These are phyloP conservation scores for Rubia yunnanensis DNA, from an alignment of 257 asterid species.

Conservation along the genomic window DNA sequence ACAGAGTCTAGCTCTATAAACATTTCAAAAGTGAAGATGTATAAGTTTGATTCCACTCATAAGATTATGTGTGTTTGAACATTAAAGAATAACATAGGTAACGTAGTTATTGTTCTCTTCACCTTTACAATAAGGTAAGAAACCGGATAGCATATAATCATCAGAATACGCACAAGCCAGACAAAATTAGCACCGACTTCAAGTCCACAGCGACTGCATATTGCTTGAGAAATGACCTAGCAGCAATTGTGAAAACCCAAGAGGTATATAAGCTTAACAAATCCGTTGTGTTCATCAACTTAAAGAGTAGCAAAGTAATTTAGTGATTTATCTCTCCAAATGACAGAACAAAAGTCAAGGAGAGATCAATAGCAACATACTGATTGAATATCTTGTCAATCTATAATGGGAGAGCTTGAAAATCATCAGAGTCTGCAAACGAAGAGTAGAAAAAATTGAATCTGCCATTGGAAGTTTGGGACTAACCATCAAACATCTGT, in stretches of 20 bases:
- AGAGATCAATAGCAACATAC: slow-evolving; percentile 80
- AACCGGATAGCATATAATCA: slow-evolving; percentile 76
- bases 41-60: background rate
- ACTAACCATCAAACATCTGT: too few relatives aligned
- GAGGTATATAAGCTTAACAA: slow-evolving; percentile 1
- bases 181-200: slow-evolving; percentile 88
- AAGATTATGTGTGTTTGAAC: background rate
- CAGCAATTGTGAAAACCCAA: background rate
- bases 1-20: slow-evolving; percentile 70
- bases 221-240: slow-evolving; percentile 98
- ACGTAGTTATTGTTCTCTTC: slow-evolving; percentile 3
- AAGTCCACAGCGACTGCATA: slow-evolving; percentile 96
- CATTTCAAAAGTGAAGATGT: background rate
- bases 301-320: background rate
- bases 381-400: slow-evolving; percentile 90
- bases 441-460: too few relatives aligned
- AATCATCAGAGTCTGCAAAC: too few relatives aligned
- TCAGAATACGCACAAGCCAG: slow-evolving; percentile 86
- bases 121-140: slow-evolving; percentile 97
- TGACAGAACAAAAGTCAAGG: slow-evolving; percentile 89
- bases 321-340: slow-evolving; percentile 99
- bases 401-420: slow-evolving; percentile 96
- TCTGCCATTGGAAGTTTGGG: too few relatives aligned
- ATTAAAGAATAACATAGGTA: background rate
- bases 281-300: background rate